Conservation (phyloP, 345 rosid genomes). For the Brassica juncea region DNA sequence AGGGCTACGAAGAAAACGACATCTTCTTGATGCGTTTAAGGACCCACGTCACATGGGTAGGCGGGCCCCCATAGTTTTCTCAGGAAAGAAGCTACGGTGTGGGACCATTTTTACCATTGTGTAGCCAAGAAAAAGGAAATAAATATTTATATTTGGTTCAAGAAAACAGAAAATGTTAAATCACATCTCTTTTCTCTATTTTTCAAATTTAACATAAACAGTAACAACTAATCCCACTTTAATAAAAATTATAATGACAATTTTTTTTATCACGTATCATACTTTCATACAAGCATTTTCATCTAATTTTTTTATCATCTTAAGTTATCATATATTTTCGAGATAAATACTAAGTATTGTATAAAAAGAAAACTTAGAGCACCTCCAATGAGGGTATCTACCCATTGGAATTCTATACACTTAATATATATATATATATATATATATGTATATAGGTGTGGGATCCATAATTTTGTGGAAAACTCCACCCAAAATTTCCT, state of each 20-base stretch:
- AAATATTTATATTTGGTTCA: neutral
- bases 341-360: no score
- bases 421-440: no score
- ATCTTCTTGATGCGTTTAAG: slow-evolving; percentile 43
- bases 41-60: slow-evolving; percentile 46
- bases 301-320: no score
- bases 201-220: neutral
- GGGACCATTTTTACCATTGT: slow-evolving; percentile 11
- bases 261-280: no score
- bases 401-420: no score
- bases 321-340: no score
- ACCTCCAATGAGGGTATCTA: no score
- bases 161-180: neutral
- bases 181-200: neutral
- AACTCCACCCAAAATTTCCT: no score
- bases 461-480: no score
- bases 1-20: slow-evolving; percentile 43
- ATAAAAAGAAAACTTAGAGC: no score
- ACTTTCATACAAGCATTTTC: no score
- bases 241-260: neutral
- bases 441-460: no score
- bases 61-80: slow-evolving; percentile 27
- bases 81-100: slow-evolving; percentile 27
- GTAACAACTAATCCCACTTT: neutral
- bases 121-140: slow-evolving; percentile 12